phyloP scores from a whole-genome alignment of 306 rosid genomes.

The Pterocarpus santalinus region DNA sequence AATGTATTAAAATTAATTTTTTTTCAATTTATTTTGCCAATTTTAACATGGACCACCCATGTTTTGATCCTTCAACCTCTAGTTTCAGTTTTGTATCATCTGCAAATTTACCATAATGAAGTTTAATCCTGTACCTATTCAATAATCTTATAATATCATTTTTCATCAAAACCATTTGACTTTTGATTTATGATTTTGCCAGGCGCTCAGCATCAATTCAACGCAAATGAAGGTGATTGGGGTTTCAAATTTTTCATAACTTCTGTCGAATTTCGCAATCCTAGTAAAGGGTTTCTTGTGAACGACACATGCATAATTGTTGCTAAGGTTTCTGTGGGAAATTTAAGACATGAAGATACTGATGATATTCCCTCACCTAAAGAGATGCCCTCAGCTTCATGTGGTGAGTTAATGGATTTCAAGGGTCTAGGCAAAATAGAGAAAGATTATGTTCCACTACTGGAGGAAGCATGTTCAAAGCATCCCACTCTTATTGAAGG shows the following conservation, averaged over 20 bases:
- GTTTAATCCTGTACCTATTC: too few species aligned
- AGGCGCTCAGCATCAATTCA: slow-evolving; percentile 65
- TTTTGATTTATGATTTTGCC: background rate
- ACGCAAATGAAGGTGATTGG: slow-evolving; percentile 56
- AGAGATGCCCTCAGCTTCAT: background rate
- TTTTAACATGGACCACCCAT: too few species aligned
- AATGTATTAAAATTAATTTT: too few species aligned
- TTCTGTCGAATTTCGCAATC: slow-evolving; percentile 61
- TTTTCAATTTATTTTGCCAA: too few species aligned
- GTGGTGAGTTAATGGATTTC: slow-evolving; percentile 18
- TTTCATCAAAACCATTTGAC: too few species aligned
- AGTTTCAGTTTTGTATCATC: too few species aligned
- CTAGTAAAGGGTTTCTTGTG: slow-evolving; percentile 56
- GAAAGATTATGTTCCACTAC: slow-evolving; percentile 3
- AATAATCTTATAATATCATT: too few species aligned
- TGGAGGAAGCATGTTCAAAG: slow-evolving; percentile 36
- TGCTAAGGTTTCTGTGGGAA: slow-evolving; percentile 61
- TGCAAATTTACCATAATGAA: too few species aligned
- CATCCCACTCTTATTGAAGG: background rate
- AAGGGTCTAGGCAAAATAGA: slow-evolving; percentile 13
- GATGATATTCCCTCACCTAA: background rate
- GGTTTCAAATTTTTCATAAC: slow-evolving; percentile 72
- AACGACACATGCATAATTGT: slow-evolving; percentile 63
- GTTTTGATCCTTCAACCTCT: too few species aligned
- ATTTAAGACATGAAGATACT: background rate